Evolutionary conservation across 176 grass and related monocot species (phyloP), one percentile per base, ranked within the genome.

Genomic region (Aegilops umbellulata): DNA sequence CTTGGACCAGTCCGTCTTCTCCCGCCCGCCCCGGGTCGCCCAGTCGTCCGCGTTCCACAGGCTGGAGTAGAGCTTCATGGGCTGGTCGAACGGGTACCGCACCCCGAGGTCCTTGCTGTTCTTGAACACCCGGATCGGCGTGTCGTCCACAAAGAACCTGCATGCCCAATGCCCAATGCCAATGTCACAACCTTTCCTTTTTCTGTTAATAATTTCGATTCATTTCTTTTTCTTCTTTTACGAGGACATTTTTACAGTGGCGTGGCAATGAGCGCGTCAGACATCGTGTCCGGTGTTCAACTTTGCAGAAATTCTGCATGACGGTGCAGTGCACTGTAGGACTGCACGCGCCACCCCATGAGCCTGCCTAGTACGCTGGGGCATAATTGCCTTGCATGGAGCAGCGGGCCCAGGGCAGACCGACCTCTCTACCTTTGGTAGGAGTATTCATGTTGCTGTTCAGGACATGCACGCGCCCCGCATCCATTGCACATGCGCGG

Each of bases 21-120:
- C 93, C 2, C 82, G 17, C 0, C 93, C 93, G 57, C 93, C 93
- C 11, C 91, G 87, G 0, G 93, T 95, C 0, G 93, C 93, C 93
- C 93, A 95, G 88, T 95, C 93, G 69, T 92, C 93, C 65, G 90
- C 93, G 85, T 95, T 95, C 93, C 93, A 95, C 29, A 92, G 85
- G 79, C 90, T 92, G 12, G 89, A 93, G 91, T 95, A 95, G 44
- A 95, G 91, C 91, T 95, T 95, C 93, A 95, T 95, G 19, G 93
- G 93, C 84, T 95, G 91, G 76, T 87, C 84, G 91, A 95, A 93
- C 5, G 94, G 94, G 70, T 84, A 95, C 8, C 88, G 78, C 31
- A 95, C 86, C 0, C 94, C 94, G 0, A 95, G 81, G n/a, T 95
- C 94, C 30, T 79, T 89, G 84, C 88, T 80, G 88, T 95, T 95